Evolutionary conservation across 768 basidiomycete species (phyloP).

Genomic region (Pholiota conissans): DNA sequence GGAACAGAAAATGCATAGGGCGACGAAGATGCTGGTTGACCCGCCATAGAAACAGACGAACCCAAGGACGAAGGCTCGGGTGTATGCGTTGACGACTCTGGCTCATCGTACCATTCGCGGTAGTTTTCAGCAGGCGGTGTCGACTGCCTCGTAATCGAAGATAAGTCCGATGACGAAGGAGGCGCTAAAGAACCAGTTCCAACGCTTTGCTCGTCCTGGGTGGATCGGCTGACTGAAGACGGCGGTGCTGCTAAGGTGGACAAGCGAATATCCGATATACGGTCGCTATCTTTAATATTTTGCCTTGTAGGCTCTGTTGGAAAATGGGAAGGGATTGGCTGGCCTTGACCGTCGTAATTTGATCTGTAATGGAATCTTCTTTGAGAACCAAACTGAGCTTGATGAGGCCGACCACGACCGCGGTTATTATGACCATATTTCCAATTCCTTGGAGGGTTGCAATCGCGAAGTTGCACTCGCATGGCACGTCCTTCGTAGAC

Average conservation of each 20-base stretch:
- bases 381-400: constrained; percentile 24
- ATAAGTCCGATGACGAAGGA: constrained; percentile 6
- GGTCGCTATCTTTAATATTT: not conserved
- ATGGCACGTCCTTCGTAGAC: constrained; percentile 68
- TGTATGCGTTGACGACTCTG: constrained; percentile 35
- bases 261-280: constrained; percentile 4
- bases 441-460: constrained; percentile 58
- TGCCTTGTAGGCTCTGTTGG: not conserved
- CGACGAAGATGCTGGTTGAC: constrained; percentile 17
- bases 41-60: constrained; percentile 27
- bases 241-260: constrained; percentile 7
- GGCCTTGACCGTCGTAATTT: constrained; percentile 9
- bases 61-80: constrained; percentile 35
- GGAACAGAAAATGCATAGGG: constrained; percentile 38
- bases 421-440: constrained; percentile 34
- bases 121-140: constrained; percentile 32
- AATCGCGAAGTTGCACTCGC: constrained; percentile 74
- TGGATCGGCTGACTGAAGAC: constrained; percentile 3
- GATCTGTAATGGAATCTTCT: constrained; percentile 23
- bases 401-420: constrained; percentile 41
- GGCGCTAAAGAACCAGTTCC: not conserved
- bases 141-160: constrained; percentile 5
- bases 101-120: constrained; percentile 46
- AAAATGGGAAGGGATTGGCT: not conserved
- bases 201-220: not conserved